phyloP scores from a whole-genome alignment of 2,329 filamentous ascomycete genomes.

The Colletotrichum eremochloae region DNA sequence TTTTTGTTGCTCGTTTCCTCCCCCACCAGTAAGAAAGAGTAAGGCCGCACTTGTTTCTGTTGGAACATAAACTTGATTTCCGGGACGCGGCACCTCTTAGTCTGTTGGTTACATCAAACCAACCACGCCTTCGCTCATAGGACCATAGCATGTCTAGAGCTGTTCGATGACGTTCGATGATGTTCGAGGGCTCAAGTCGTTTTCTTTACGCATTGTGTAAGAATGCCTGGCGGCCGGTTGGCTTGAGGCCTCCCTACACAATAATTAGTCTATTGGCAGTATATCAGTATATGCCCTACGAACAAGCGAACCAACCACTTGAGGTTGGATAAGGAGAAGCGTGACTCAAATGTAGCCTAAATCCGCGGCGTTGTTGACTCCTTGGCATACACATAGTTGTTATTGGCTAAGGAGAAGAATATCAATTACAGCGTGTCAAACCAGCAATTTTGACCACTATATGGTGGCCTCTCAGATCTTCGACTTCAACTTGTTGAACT shows the following conservation, averaged over 20 bases:
- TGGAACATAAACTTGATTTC: neutral
- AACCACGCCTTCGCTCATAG: neutral
- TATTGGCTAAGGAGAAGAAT: neutral
- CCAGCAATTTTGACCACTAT: neutral
- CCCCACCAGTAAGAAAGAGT: neutral
- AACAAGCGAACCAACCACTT: neutral
- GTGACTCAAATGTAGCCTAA: neutral
- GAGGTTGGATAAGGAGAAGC: neutral
- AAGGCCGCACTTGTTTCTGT: neutral
- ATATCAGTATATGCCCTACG: neutral
- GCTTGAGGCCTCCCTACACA: neutral
- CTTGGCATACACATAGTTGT: neutral
- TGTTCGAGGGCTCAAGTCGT: neutral
- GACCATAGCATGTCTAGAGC: neutral
- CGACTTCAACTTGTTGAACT: conserved; percentile 48
- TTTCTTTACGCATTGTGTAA: neutral
- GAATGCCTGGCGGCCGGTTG: neutral
- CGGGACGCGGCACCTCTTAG: too few relatives aligned
- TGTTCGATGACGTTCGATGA: too few relatives aligned
- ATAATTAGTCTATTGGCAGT: neutral
- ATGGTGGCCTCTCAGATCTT: conserved; percentile 42
- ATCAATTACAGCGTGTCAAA: neutral
- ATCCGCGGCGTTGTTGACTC: neutral
- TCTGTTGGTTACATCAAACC: neutral
- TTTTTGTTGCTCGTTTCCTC: neutral